Percentiles rank a stretch among this genome's conserved stretches.
Conservation (phyloP, 2,329 filamentous ascomycete genomes). For the Stachybotrys elegans region DNA sequence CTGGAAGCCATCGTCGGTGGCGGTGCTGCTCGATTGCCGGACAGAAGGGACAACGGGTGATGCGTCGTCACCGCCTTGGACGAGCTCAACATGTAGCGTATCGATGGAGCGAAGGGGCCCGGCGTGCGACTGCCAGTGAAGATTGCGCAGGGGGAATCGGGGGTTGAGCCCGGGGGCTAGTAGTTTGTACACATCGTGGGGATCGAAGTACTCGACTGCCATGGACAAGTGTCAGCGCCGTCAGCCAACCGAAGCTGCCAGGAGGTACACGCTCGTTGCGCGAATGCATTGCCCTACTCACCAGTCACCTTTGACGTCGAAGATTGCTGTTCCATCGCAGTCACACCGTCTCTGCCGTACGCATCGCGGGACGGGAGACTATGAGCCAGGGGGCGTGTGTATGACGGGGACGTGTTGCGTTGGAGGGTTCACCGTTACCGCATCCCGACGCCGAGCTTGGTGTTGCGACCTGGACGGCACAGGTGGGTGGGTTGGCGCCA, state of each 20-base stretch:
- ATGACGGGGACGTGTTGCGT: too few relatives aligned
- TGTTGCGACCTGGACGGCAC: too few relatives aligned
- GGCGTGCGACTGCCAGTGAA: conserved; percentile 95
- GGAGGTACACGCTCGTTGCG: not conserved
- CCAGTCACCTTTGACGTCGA: conserved; percentile 76
- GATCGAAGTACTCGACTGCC: conserved; percentile 98
- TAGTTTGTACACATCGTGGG: conserved; percentile 79
- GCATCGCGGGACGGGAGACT: conserved; percentile 21
- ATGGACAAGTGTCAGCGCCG: conserved; percentile 7
- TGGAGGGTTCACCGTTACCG: too few relatives aligned
- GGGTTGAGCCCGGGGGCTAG: conserved; percentile 72
- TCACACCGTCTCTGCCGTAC: conserved; percentile 17
- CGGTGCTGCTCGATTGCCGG: conserved; percentile 26
- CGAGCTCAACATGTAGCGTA: conserved; percentile 83
- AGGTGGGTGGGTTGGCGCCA: not conserved
- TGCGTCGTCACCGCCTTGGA: conserved; percentile 54
- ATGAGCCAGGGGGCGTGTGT: not conserved
- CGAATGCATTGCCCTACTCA: conserved; percentile 27
- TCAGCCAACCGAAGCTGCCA: not conserved
- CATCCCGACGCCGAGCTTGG: too few relatives aligned
- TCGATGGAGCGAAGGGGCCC: conserved; percentile 90
- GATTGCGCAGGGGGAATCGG: conserved; percentile 79
- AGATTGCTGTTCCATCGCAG: conserved; percentile 59
- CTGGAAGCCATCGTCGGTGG: conserved; percentile 55
- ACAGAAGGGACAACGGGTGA: conserved; percentile 25